Percentiles rank a stretch among this genome's conserved stretches.
phyloP scores from a whole-genome alignment of 2,329 filamentous ascomycete species.

The Penicillium sp. region DNA sequence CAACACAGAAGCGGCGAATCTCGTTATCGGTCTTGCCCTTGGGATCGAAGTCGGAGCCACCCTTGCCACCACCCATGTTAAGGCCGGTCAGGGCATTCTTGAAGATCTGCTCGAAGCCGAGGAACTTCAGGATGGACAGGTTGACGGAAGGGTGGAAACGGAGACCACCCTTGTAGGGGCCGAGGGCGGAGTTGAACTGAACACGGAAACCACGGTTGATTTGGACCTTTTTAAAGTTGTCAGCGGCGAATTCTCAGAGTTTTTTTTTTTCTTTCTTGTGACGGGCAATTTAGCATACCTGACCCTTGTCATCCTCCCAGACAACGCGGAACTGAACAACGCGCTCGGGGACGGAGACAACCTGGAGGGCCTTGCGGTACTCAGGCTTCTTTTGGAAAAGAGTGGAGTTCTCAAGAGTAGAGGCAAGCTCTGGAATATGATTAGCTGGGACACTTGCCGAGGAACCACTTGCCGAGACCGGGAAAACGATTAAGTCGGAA shows the following conservation, averaged over 20 bases:
- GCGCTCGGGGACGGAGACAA: slow-evolving; percentile 89
- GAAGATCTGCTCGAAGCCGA: slow-evolving; percentile 99
- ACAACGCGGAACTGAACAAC: slow-evolving; percentile 95
- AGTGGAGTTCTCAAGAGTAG: slow-evolving; percentile 87
- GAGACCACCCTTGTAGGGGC: slow-evolving; percentile 96
- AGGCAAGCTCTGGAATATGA: slow-evolving; percentile 71
- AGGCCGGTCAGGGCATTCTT: slow-evolving; percentile 98
- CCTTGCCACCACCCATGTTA: slow-evolving; percentile 96
- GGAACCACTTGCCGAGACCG: slow-evolving; percentile 20
- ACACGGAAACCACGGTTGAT: slow-evolving; percentile 95
- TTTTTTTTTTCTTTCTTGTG: slow-evolving; percentile 5
- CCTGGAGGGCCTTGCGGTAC: slow-evolving; percentile 84
- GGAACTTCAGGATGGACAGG: slow-evolving; percentile 80
- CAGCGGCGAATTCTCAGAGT: slow-evolving; percentile 1
- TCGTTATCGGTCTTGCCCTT: slow-evolving; percentile 98
- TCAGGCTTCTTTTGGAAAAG: slow-evolving; percentile 94
- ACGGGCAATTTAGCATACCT: slow-evolving; percentile 27
- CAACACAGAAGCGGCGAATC: slow-evolving; percentile 93
- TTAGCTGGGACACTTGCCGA: slow-evolving; percentile 16
- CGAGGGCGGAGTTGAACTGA: slow-evolving; percentile 96
- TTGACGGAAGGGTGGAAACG: slow-evolving; percentile 77
- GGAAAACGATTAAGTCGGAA: slow-evolving; percentile 4
- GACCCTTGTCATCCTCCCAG: slow-evolving; percentile 92
- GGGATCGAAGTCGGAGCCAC: slow-evolving; percentile 96
- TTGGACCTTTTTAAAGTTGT: slow-evolving; percentile 57